Percentiles rank a stretch among this genome's conserved stretches.
Conservation (phyloP, 148 eudicot species). For the Fagopyrum homotropicum region DNA sequence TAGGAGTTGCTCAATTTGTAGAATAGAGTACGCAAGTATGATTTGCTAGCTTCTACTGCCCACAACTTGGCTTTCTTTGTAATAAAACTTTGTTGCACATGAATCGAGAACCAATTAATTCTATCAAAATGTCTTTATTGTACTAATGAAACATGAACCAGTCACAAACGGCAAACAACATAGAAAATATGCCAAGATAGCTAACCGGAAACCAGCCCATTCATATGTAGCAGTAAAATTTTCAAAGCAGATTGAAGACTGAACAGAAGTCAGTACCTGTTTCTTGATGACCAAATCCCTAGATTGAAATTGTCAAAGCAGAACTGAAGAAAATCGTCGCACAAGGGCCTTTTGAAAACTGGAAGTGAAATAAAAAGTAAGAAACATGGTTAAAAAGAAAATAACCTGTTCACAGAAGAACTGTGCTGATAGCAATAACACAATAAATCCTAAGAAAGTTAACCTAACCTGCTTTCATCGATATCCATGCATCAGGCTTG, state of each 20-base stretch:
- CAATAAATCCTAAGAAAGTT: neutral
- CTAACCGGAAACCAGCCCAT: no score
- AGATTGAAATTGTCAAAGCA: constrained; percentile 85
- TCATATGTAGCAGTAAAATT: no score
- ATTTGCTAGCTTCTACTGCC: neutral
- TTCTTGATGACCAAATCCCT: constrained; percentile 91
- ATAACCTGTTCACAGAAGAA: neutral
- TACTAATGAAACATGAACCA: neutral
- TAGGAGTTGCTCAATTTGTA: constrained; percentile 6
- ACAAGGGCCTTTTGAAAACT: constrained; percentile 85
- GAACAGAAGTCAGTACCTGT: constrained; percentile 37
- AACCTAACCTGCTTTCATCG: constrained; percentile 64
- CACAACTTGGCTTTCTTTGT: neutral
- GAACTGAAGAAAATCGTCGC: constrained; percentile 68
- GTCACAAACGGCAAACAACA: neutral
- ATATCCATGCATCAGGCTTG: constrained; percentile 50
- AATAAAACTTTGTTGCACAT: neutral
- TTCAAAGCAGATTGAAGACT: no score
- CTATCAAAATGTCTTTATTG: neutral
- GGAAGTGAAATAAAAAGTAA: constrained; percentile 15
- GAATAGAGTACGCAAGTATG: constrained; percentile 2
- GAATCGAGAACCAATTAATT: neutral
- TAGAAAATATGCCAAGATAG: neutral
- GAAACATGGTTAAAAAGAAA: neutral
- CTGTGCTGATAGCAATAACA: neutral